Base-by-base conservation (phyloP, 176 grass and related monocot species). In the Aegilops speltoides region DNA sequence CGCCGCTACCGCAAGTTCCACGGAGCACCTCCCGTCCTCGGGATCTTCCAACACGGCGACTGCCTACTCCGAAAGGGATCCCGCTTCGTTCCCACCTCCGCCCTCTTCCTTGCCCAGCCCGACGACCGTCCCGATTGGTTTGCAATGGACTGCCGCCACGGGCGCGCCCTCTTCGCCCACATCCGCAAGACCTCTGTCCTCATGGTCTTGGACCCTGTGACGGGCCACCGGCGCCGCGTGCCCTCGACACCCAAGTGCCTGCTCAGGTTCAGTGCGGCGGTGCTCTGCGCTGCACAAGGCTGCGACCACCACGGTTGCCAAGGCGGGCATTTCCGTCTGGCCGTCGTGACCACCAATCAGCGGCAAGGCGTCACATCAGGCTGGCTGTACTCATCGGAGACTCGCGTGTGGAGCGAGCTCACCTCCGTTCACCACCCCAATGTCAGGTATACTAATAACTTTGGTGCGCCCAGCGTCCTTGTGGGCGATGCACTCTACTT, bases 1-100 rank as follows among this genome's bases (percentile, higher is more conserved):
- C 17, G 46, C 84, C 46, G 64, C 64, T 79, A 86, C 76, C 84
- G 75, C 84, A 33, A 32, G 45, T 79, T 86, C 63, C 75, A 79
- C 32, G 10, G 64, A 64, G 12, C 4, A 13, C 60, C 73, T 36
- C 60, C 83, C 8, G 24, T 85, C 8, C 19, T 22, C 3, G 67
- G 67, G 0, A 0, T 37, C 67, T 64, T 26, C 64, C 2, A 66
- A 7, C 1, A 20, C 3, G 29, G 28, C 17, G 0, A 19, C 43
- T 46, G 43, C 12, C 43, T 46, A 46, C 3, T 46, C 12, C 12
- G 43, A 46, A 46, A 46, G 43, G 43, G 43, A 14, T 46, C 43
- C 17, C 20, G 4, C 32, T 69, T 69, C 17, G 32, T 69, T 33
- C 67, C 67, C 32, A 69, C 32, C 67, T 22, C 67, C 17, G 0